Evolutionary conservation across 2,329 filamentous ascomycete species (phyloP).

Genomic region (Gaeumannomyces sp.): DNA sequence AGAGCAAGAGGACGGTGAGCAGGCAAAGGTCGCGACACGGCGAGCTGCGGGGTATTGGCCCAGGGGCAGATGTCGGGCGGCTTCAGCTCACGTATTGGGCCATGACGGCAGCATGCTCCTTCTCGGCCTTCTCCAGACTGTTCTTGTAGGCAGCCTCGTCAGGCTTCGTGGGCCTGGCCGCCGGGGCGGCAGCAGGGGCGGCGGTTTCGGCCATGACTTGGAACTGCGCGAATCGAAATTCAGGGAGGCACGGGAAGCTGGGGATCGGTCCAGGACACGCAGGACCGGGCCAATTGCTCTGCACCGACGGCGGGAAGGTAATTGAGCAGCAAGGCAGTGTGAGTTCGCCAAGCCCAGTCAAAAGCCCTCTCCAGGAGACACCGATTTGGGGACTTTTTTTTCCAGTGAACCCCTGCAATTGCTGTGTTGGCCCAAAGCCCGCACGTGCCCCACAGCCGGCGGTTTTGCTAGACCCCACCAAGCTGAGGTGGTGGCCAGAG

Average conservation of each 20-base stretch:
- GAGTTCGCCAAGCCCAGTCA: neutral
- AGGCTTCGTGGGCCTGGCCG: slow-evolving; percentile 71
- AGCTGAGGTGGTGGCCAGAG: too few relatives aligned
- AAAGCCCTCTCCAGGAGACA: neutral
- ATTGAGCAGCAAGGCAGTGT: neutral
- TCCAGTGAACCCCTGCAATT: neutral
- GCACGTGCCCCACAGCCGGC: slow-evolving; percentile 1
- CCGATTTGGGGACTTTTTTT: neutral
- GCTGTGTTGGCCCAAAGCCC: neutral
- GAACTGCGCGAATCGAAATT: slow-evolving; percentile 3
- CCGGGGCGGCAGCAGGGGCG: slow-evolving; percentile 39
- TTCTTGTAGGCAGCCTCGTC: slow-evolving; percentile 81
- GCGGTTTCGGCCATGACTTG: slow-evolving; percentile 40
- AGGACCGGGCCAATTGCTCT: neutral
- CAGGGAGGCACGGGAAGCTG: neutral
- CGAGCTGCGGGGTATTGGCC: too few relatives aligned
- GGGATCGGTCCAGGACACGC: neutral
- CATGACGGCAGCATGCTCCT: slow-evolving; percentile 74
- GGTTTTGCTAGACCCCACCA: too few relatives aligned
- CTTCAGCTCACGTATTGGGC: slow-evolving; percentile 37
- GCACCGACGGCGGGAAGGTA: neutral
- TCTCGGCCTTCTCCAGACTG: slow-evolving; percentile 73
- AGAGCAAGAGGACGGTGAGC: neutral
- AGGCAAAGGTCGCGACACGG: neutral
- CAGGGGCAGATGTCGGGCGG: too few relatives aligned